Evolutionary conservation across 345 rosid species (phyloP).

Genomic region (Heritiera fomes): DNA sequence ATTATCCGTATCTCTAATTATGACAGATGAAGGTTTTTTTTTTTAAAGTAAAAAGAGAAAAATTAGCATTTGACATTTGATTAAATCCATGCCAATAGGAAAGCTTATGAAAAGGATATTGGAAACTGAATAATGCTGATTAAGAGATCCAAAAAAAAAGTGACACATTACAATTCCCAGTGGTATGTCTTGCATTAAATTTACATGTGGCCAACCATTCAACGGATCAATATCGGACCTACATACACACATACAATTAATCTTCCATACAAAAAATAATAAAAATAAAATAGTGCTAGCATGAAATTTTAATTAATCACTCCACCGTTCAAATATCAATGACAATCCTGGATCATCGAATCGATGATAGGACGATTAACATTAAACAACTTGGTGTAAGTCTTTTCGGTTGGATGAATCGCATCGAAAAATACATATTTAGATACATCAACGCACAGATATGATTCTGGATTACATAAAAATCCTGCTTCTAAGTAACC

Average conservation of each 20-base stretch:
- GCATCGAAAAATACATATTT: slow-evolving; percentile 82
- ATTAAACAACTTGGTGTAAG: slow-evolving; percentile 42
- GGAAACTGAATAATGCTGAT: too few species aligned
- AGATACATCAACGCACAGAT: slow-evolving; percentile 60
- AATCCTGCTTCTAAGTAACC: slow-evolving; percentile 60
- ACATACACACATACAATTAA: background rate
- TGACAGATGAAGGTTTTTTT: too few species aligned
- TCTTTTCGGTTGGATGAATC: slow-evolving; percentile 72
- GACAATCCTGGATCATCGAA: background rate
- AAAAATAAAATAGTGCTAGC: background rate
- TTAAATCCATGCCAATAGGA: too few species aligned
- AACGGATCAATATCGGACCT: background rate
- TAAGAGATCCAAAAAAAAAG: too few species aligned
- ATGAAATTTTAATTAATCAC: background rate
- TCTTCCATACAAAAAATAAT: background rate
- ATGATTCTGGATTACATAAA: slow-evolving; percentile 62
- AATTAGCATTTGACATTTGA: too few species aligned
- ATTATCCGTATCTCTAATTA: too few species aligned
- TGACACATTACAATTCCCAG: background rate
- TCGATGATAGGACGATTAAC: slow-evolving; percentile 40
- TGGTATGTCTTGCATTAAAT: background rate
- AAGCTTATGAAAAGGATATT: too few species aligned
- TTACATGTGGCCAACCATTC: background rate
- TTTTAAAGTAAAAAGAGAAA: too few species aligned
- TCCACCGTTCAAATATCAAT: background rate